Percentiles rank a stretch among this genome's conserved stretches.
These are phyloP conservation scores for Lathyrus sativus DNA, from an alignment of 306 rosid species.

Conservation along the genomic window DNA sequence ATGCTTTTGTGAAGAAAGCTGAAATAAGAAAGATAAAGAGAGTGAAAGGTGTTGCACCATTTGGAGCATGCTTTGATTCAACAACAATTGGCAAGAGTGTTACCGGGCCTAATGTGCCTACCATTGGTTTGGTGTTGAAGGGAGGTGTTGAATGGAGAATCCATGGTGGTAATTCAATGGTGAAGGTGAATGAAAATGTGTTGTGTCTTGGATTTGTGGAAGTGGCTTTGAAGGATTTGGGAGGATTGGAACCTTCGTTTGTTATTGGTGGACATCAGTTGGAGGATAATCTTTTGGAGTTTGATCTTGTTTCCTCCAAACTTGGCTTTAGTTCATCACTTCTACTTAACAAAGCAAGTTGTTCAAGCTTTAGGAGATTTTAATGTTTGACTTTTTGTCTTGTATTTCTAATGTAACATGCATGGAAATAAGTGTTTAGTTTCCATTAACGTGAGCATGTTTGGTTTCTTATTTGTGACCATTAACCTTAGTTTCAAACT, in stretches of 20 bases:
- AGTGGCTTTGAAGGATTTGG: conserved; percentile 7
- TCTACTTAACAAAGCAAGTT: conserved; percentile 23
- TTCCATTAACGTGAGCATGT: neutral
- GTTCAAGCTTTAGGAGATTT: conserved; percentile 33
- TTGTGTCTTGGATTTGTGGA: conserved; percentile 50
- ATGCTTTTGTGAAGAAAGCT: conserved; percentile 41
- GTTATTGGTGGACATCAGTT: conserved; percentile 40
- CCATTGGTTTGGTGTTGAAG: conserved; percentile 35
- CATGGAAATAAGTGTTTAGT: conserved; percentile 14
- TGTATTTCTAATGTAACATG: neutral
- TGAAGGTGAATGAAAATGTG: conserved; percentile 27
- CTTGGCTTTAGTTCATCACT: conserved; percentile 44
- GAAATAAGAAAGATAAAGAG: conserved; percentile 35
- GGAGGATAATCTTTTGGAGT: conserved; percentile 41
- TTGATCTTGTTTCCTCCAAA: conserved; percentile 36
- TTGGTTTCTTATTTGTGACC: too few relatives aligned
- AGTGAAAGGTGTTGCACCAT: conserved; percentile 40
- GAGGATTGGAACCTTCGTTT: conserved; percentile 29
- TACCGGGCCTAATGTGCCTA: conserved; percentile 45
- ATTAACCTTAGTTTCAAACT: too few relatives aligned
- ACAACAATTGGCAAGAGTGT: conserved; percentile 14
- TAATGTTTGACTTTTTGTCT: conserved; percentile 2
- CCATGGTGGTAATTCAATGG: conserved; percentile 48
- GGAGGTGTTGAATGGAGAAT: conserved; percentile 39
- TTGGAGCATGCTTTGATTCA: conserved; percentile 47